These are phyloP conservation scores for Strobilomyces dryophilus DNA, from an alignment of 768 basidiomycete species.

Conservation along the genomic window DNA sequence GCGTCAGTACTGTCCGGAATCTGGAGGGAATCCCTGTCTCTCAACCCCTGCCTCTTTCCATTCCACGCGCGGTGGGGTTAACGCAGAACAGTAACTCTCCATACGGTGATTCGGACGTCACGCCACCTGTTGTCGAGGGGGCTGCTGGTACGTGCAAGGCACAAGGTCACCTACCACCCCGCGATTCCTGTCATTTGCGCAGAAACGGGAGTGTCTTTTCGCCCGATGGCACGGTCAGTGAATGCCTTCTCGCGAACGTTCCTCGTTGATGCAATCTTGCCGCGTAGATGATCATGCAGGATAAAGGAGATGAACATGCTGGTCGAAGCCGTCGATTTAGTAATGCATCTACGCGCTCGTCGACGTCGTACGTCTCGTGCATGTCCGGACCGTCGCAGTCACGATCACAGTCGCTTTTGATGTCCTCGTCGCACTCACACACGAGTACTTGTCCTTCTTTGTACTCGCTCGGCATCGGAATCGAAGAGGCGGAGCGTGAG, in stretches of 20 bases:
- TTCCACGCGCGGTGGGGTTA: not conserved
- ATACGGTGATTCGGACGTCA: constrained; percentile 2
- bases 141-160: not conserved
- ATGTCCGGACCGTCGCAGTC: constrained; percentile 19
- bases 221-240: constrained; percentile 7
- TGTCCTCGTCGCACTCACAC: constrained; percentile 16
- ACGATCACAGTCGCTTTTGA: constrained; percentile 11
- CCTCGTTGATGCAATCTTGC: not conserved
- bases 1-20: not conserved
- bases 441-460: constrained; percentile 16
- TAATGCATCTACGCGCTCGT: constrained; percentile 16
- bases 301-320: not conserved
- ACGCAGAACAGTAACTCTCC: not conserved
- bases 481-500: constrained; percentile 24
- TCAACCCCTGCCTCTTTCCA: constrained; percentile 6
- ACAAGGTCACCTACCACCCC: not conserved
- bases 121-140: not conserved
- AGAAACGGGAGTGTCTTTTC: not conserved
- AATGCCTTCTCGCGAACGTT: not conserved
- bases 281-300: constrained; percentile 3
- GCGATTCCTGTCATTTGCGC: not conserved
- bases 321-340: constrained; percentile 16
- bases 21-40: constrained; percentile 4
- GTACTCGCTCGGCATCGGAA: constrained; percentile 19
- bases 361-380: constrained; percentile 16